These are phyloP conservation scores for Cryphonectria japonica DNA, from an alignment of 2,329 filamentous ascomycete genomes.

Conservation along the genomic window DNA sequence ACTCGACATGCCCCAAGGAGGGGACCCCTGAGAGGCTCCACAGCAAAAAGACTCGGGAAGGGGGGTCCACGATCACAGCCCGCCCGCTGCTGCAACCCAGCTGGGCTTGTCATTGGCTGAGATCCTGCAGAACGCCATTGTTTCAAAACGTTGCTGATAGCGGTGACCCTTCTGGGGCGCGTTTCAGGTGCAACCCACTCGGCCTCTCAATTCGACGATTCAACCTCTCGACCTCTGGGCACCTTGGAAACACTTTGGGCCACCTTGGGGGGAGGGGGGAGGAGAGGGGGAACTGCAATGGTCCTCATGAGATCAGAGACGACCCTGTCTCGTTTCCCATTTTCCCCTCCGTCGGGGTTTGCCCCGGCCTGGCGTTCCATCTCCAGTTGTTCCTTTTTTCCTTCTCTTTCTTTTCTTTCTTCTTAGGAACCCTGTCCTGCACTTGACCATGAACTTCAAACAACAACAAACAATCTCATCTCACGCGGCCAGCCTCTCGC, in stretches of 20 bases:
- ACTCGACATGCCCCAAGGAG: background rate
- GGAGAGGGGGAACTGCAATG: conserved; percentile 17
- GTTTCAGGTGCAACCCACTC: conserved; percentile 37
- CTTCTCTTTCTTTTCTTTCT: conserved; percentile 5
- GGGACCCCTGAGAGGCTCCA: background rate
- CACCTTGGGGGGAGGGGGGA: conserved; percentile 10
- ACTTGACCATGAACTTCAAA: conserved; percentile 21
- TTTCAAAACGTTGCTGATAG: conserved; percentile 30
- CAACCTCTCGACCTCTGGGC: conserved; percentile 17
- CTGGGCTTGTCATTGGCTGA: conserved; percentile 23
- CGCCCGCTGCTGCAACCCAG: background rate
- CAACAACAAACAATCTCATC: conserved; percentile 24
- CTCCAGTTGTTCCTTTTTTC: conserved; percentile 22
- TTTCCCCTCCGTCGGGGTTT: conserved; percentile 4
- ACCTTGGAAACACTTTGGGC: conserved; percentile 13
- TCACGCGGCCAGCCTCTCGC: conserved; percentile 22
- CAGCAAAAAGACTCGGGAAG: conserved; percentile 17
- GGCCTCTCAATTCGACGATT: conserved; percentile 24
- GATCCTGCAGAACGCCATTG: conserved; percentile 28
- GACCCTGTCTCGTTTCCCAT: conserved; percentile 28
- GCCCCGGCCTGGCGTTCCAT: conserved; percentile 17
- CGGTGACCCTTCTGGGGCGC: conserved; percentile 33
- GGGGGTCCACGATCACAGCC: conserved; percentile 9
- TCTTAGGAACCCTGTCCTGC: conserved; percentile 12
- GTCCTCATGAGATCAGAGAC: conserved; percentile 27